A percentile compares a stretch with the other conserved stretches of the same genome.
These are phyloP conservation scores for Pilaira anomala DNA, from an alignment of 192 early-diverging fungal species.

Conservation along the genomic window DNA sequence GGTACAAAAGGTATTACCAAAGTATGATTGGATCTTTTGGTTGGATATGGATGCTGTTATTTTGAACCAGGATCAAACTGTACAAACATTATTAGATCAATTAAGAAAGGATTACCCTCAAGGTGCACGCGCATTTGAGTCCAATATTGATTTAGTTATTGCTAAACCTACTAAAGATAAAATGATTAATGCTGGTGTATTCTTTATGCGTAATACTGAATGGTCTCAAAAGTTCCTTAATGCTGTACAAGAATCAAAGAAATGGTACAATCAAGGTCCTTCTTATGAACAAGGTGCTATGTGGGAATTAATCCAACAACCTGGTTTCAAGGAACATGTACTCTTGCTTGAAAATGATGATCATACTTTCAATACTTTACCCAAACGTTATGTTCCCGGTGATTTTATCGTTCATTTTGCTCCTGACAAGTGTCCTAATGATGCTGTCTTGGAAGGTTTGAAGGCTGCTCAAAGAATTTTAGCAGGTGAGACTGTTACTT, in stretches of 20 bases:
- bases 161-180: constrained; percentile 42
- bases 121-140: constrained; percentile 27
- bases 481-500: constrained; percentile 9
- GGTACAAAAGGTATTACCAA: constrained; percentile 51
- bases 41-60: constrained; percentile 62
- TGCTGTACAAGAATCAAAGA: constrained; percentile 36
- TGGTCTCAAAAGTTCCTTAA: constrained; percentile 48
- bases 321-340: constrained; percentile 35
- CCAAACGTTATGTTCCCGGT: constrained; percentile 36
- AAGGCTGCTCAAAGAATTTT: constrained; percentile 36
- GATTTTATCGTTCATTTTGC: constrained; percentile 62
- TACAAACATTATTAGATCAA: constrained; percentile 40
- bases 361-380: constrained; percentile 60
- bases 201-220: constrained; percentile 55
- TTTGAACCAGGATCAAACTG: constrained; percentile 38
- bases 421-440: constrained; percentile 50
- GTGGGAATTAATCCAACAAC: constrained; percentile 49
- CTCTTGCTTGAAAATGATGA: constrained; percentile 47
- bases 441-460: constrained; percentile 40
- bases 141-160: constrained; percentile 46
- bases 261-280: constrained; percentile 36
- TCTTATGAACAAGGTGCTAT: constrained; percentile 56
- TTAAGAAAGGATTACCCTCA: constrained; percentile 31
- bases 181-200: constrained; percentile 60
- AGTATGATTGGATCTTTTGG: constrained; percentile 63